Evolutionary conservation across 805 yeast species (phyloP).

Genomic region (Cyberlindnera xishuangbannaensis): DNA sequence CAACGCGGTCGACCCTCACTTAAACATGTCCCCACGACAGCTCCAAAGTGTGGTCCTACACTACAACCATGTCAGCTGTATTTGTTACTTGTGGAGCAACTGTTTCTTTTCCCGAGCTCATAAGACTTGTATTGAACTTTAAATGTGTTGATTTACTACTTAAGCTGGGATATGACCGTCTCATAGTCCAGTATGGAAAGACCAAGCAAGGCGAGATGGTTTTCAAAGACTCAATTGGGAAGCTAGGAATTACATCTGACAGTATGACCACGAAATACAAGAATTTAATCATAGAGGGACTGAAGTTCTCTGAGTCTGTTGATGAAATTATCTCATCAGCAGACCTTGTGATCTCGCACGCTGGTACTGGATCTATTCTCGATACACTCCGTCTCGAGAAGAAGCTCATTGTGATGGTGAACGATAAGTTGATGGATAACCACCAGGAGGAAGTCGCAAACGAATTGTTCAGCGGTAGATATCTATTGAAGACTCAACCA

Average conservation of each 20-base stretch:
- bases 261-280: slow-evolving; percentile 1
- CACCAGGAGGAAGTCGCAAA: slow-evolving; percentile 77
- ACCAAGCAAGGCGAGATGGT: slow-evolving; percentile 25
- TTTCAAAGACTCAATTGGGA: slow-evolving; percentile 6
- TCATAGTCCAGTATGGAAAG: slow-evolving; percentile 59
- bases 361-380: slow-evolving; percentile 86
- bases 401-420: slow-evolving; percentile 64
- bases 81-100: slow-evolving; percentile 91
- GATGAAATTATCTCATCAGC: slow-evolving; percentile 36
- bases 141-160: slow-evolving; percentile 33
- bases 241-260: slow-evolving; percentile 2
- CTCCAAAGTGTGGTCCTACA: no score
- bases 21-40: no score
- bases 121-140: slow-evolving; percentile 36
- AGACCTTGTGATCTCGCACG: slow-evolving; percentile 77
- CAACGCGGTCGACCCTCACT: no score
- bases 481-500: slow-evolving; percentile 23
- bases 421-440: slow-evolving; percentile 72
- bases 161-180: slow-evolving; percentile 30
- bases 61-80: slow-evolving; percentile 17
- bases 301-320: slow-evolving; percentile 40
- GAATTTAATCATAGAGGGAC: slow-evolving; percentile 34
- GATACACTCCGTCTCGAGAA: slow-evolving; percentile 59
- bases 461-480: slow-evolving; percentile 36
- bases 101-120: slow-evolving; percentile 62